Base-by-base conservation (phyloP, 2,329 filamentous ascomycete genomes). In the Endocalyx cinctus region DNA sequence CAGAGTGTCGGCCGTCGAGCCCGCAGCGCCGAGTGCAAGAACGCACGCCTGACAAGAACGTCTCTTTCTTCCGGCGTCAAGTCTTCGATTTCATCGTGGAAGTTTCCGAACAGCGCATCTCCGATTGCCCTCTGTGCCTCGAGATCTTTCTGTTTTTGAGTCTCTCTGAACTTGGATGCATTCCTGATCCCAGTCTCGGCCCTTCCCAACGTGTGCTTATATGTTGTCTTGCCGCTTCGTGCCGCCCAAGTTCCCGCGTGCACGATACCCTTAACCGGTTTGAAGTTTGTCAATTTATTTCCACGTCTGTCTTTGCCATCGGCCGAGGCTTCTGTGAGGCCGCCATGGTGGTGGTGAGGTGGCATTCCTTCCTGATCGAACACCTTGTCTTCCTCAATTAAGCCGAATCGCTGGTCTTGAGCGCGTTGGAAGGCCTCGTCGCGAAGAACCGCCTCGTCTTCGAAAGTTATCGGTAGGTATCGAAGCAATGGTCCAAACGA, bases 71-170 rank as follows among this genome's bases (percentile, higher is more conserved):
- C 86, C 0, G 88, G 87, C 2, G 87, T 92, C 30, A 98, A 69
- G 55, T 98, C 92, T 58, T 96, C 90, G 43, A 98, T 82, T 66
- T 95, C 89, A 52, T 97, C 90, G 45, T 90, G 82, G 50, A 89
- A 85, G 4, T 85, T 85, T 15, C 86, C 82, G 58, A 89, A 98
- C 3, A 97, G 70, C 3, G 88, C 84, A 30, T 88, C 82, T 6
- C 84, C 84, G 17, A 90, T 83, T 2, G 76, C 73, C 20, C 67
- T 75, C 59, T 90, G 85, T 1, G 78, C 76, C 58, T 92, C 85
- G 2, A 86, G 60, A 47, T 89, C 84, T 39, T 69, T 70, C 41
- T 66, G 60, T 5, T 69, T 69, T 35, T 71, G 70, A 17, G 66
- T 45, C 14, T 58, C 56, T 16, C 74, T 60, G 47, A 72, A 75